phyloP scores from a whole-genome alignment of 1,284 basidiomycete species.

The Naganishia sp. region DNA sequence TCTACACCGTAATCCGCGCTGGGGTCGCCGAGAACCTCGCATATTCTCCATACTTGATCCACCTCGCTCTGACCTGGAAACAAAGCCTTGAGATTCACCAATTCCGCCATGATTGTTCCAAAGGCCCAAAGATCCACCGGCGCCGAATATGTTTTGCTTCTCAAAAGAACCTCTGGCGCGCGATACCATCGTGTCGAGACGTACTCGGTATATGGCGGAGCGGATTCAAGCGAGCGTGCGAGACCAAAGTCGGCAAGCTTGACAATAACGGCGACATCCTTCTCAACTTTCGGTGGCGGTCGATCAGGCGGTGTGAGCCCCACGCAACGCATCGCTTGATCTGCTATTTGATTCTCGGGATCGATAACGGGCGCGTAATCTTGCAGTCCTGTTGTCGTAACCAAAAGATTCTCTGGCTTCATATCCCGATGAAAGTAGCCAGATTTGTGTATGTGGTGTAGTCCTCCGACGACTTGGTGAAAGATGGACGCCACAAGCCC shows the following conservation, averaged over 20 bases:
- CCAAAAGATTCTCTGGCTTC: slow-evolving; percentile 99
- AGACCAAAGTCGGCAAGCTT: slow-evolving; percentile 99
- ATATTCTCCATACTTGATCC: slow-evolving; percentile 89
- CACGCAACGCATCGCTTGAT: slow-evolving; percentile 13
- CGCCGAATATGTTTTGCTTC: slow-evolving; percentile 88
- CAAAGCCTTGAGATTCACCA: slow-evolving; percentile 90
- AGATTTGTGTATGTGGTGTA: slow-evolving; percentile 86
- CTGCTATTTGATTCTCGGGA: slow-evolving; percentile 23
- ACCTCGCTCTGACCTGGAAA: slow-evolving; percentile 97
- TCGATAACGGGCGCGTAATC: slow-evolving; percentile 73
- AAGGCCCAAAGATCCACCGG: slow-evolving; percentile 99
- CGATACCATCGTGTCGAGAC: slow-evolving; percentile 99
- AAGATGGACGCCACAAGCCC: slow-evolving; percentile 95
- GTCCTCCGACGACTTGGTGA: slow-evolving; percentile 83
- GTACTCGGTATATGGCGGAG: slow-evolving; percentile 97
- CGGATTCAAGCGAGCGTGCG: slow-evolving; percentile 82
- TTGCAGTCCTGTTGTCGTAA: slow-evolving; percentile 95
- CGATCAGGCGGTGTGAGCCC: slow-evolving; percentile 25
- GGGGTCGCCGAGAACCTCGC: slow-evolving; percentile 90
- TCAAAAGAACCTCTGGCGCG: slow-evolving; percentile 91
- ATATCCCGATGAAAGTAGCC: slow-evolving; percentile 99
- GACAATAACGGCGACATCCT: slow-evolving; percentile 94
- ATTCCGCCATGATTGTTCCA: slow-evolving; percentile 95
- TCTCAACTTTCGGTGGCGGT: slow-evolving; percentile 60
- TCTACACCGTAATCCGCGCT: slow-evolving; percentile 78